Evolutionary conservation across 2,329 filamentous ascomycete genomes (phyloP).

Genomic region (Atkinsonella hypoxylon): DNA sequence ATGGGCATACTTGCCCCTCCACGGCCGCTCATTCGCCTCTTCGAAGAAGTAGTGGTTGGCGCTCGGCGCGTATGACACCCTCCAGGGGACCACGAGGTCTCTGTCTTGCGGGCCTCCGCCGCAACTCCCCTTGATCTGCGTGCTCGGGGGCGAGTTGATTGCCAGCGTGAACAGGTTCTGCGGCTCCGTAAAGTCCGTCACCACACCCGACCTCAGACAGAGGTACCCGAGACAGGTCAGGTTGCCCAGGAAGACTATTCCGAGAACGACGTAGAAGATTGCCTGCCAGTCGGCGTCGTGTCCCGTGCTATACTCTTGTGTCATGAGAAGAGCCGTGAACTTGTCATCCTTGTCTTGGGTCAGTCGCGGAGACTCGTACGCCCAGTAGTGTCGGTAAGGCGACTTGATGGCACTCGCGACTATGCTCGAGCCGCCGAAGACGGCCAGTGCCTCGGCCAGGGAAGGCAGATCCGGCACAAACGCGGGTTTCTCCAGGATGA

Average conservation of each 20-base stretch:
- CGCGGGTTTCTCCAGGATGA: slow-evolving; percentile 27
- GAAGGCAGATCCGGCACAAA: slow-evolving; percentile 47
- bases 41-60: slow-evolving; percentile 32
- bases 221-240: slow-evolving; percentile 52
- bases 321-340: slow-evolving; percentile 53
- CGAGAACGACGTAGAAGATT: slow-evolving; percentile 55
- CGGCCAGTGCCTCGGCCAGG: slow-evolving; percentile 61
- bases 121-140: slow-evolving; percentile 25
- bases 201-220: slow-evolving; percentile 40
- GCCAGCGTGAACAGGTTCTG: slow-evolving; percentile 63
- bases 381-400: slow-evolving; percentile 48
- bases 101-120: slow-evolving; percentile 23
- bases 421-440: slow-evolving; percentile 55
- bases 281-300: slow-evolving; percentile 48
- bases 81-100: slow-evolving; percentile 29
- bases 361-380: slow-evolving; percentile 23
- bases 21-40: slow-evolving; percentile 19
- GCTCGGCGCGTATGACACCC: slow-evolving; percentile 25
- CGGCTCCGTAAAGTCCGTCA: slow-evolving; percentile 71
- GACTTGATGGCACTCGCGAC: slow-evolving; percentile 46
- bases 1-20: slow-evolving; percentile 15
- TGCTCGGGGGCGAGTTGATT: slow-evolving; percentile 42
- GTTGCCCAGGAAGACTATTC: slow-evolving; percentile 55
- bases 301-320: slow-evolving; percentile 60
- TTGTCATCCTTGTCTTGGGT: slow-evolving; percentile 30